These are phyloP conservation scores for Knoxdaviesia proteae DNA, from an alignment of 2,329 filamentous ascomycete genomes.

Conservation along the genomic window DNA sequence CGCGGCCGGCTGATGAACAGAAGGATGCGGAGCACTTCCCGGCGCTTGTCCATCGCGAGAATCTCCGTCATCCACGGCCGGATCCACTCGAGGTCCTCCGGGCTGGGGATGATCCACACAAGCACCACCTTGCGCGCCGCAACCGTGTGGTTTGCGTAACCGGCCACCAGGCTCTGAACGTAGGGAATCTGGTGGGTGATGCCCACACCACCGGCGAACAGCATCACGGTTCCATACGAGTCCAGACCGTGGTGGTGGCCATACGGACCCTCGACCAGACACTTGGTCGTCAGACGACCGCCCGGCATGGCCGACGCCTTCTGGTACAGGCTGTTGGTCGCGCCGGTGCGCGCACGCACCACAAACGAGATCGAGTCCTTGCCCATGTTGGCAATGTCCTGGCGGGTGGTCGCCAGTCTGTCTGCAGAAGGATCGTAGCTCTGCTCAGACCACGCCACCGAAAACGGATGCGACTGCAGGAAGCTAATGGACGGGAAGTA, in stretches of 20 bases:
- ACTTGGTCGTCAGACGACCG: slow-evolving; percentile 40
- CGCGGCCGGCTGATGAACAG: slow-evolving; percentile 58
- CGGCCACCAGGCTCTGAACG: slow-evolving; percentile 49
- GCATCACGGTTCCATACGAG: slow-evolving; percentile 58
- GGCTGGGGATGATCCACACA: slow-evolving; percentile 61
- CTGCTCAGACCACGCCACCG: slow-evolving; percentile 58
- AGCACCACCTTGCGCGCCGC: slow-evolving; percentile 52
- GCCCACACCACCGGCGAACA: slow-evolving; percentile 64
- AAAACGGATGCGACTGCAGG: slow-evolving; percentile 63
- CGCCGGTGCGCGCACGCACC: slow-evolving; percentile 52
- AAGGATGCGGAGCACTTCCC: slow-evolving; percentile 55
- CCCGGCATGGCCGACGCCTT: slow-evolving; percentile 40
- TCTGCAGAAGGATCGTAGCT: slow-evolving; percentile 27
- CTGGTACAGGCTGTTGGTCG: slow-evolving; percentile 50
- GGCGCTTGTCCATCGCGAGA: slow-evolving; percentile 50
- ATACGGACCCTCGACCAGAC: slow-evolving; percentile 58
- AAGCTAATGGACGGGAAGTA: slow-evolving; percentile 54
- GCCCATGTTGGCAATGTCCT: slow-evolving; percentile 36
- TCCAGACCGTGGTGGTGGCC: slow-evolving; percentile 49
- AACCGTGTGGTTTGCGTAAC: slow-evolving; percentile 46
- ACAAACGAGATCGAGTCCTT: slow-evolving; percentile 51
- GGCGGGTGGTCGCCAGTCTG: slow-evolving; percentile 36
- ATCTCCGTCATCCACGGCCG: slow-evolving; percentile 69
- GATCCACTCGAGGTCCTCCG: slow-evolving; percentile 69
- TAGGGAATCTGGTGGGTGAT: slow-evolving; percentile 65